Base-by-base conservation (phyloP, 2,329 filamentous ascomycete species). In the Microcyclosporella mali region DNA sequence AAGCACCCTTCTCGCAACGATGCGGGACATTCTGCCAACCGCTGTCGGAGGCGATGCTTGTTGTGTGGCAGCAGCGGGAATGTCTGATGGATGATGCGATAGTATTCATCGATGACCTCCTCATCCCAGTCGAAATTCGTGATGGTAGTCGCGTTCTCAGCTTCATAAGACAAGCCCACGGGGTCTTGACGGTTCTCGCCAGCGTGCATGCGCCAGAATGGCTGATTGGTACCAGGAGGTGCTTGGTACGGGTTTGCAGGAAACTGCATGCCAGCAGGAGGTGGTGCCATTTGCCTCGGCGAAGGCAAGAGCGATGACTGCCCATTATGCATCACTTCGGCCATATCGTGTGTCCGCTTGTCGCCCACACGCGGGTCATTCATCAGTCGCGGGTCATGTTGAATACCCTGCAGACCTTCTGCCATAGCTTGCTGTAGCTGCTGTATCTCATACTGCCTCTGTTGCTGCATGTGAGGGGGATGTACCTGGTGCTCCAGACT, bases 401-500 rank as follows among this genome's bases (percentile, higher is more conserved):
- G 36, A 35, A 36, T 51, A 14, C 40, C 36, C 21, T 45, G 39
- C 28, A 53, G 31, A 29, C 51, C 51, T 15, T 56, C 58, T 6
- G 53, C 53, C 47, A 61, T 55, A 11, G 49, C 51, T 35, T 53
- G 54, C 41, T 60, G 57, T 11, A 61, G 42, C 31, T 59, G 58
- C 43, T 61, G 58, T 10, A 62, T 51, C 43, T 61, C 60, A 36
- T 54, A 53, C 11, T 53, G 49, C 25, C 61, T 56, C 34, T 56
- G 52, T 25, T 56, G 53, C 33, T 55, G 48, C 33, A 55, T 31
- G 18, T 56, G 51, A 14, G 54, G 50, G 16, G 57, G 59, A 11
- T 60, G 58, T 44, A 92, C 79, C 59, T 87, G 85, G 52, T 82
- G 84, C 61, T 94, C 88, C 34, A 95, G 82, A 33, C 78, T 82